These are phyloP conservation scores for Artemisia annua DNA, from an alignment of 129 eudicot species.

Conservation along the genomic window DNA sequence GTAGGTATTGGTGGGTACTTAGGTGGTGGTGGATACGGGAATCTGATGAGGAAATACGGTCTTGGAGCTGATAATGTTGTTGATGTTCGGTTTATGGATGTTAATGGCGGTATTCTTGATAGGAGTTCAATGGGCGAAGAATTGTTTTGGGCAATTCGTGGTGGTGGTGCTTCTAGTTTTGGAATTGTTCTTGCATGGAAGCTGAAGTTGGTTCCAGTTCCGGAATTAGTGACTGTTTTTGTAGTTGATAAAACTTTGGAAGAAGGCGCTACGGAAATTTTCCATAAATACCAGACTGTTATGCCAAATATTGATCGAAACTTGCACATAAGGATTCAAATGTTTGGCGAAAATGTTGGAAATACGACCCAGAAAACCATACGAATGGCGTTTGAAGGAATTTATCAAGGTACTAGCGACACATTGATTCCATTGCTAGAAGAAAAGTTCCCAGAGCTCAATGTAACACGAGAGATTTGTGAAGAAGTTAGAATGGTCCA, in stretches of 20 bases:
- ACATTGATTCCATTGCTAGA: conserved; percentile 21
- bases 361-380: conserved; percentile 3
- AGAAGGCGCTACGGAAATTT: conserved; percentile 15
- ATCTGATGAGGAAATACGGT: neutral
- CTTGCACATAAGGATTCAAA: conserved; percentile 22
- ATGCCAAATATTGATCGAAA: conserved; percentile 23
- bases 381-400: conserved; percentile 13
- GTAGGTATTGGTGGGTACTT: neutral
- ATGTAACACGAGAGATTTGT: conserved; percentile 22
- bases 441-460: conserved; percentile 33
- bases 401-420: conserved; percentile 34
- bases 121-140: neutral
- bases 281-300: conserved; percentile 34
- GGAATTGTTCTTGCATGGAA: conserved; percentile 22
- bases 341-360: neutral
- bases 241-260: neutral
- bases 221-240: neutral
- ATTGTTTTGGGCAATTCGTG: conserved; percentile 15
- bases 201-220: conserved; percentile 12
- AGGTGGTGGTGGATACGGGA: neutral
- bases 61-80: conserved; percentile 1
- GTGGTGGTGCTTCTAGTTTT: conserved; percentile 11
- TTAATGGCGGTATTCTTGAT: neutral
- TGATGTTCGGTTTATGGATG: neutral
- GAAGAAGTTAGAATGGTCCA: conserved; percentile 40